Base-by-base conservation (phyloP, 371 early-diverging fungal genomes). In the Smittium mucronatum region DNA sequence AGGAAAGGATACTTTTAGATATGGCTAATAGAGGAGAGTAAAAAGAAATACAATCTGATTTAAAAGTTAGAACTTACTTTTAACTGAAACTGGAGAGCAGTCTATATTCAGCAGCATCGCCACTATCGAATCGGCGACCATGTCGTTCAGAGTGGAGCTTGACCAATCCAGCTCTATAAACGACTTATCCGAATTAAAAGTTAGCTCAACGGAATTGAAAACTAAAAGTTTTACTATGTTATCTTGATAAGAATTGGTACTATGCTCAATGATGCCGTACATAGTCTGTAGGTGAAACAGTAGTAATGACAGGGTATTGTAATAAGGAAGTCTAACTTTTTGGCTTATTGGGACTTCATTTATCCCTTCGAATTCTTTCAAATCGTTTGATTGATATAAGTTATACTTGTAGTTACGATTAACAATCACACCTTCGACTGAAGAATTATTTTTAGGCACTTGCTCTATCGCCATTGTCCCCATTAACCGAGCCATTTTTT, bases 101-200 rank as follows among this genome's bases (percentile, higher is more conserved):
- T 94, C 94, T 63, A 93, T 88, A 57, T 90, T 88, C 63, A 93
- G 71, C 25, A 97, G 79, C 2, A 96, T 82, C 1, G 93, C 90
- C 15, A 95, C 72, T 1, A 96, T 88, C 5, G 96, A 90, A 72
- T 98, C 98, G 1, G 97, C 96, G 0, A 97, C 86, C 89, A 95
- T 93, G 74, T 97, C 98, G 73, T 93, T 93, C 78, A 93, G 86
- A 11, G 90, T 80, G 75, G 89, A 89, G 33, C 95, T 90, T 34
- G 88, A 84, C 98, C 98, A 98, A 77, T 96, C 96, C 30, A 98
- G 76, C 33, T 83, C 79, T 21, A 90, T 83, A 64, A 84, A 81
- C 58, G 81, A 78, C 31, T 80, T 80, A 65, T 78, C 78, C 30
- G 77, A 75, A 25, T 78, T 59, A 36, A 82, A 75, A 36, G 83